These are phyloP conservation scores for Fagopyrum esculentum DNA, from an alignment of 148 eudicot genomes.

Conservation along the genomic window DNA sequence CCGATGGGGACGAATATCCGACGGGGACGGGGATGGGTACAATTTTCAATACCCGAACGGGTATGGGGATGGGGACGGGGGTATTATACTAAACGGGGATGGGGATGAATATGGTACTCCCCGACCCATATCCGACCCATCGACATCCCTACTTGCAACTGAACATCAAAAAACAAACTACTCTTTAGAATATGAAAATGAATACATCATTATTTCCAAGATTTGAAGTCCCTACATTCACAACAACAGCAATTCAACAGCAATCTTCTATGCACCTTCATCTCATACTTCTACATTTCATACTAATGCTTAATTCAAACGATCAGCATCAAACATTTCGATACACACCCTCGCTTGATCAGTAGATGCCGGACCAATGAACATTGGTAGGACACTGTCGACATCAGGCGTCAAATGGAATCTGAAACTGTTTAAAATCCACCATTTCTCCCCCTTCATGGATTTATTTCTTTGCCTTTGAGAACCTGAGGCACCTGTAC, in stretches of 20 bases:
- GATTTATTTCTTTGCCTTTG: slow-evolving; percentile 84
- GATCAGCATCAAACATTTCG: too few relatives aligned
- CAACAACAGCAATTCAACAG: neutral
- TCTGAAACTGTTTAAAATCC: neutral
- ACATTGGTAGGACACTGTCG: neutral
- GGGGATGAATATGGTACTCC: too few relatives aligned
- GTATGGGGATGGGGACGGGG: too few relatives aligned
- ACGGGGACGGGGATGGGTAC: too few relatives aligned
- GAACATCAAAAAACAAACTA: too few relatives aligned
- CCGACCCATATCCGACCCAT: too few relatives aligned
- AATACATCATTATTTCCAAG: neutral
- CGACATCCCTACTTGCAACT: too few relatives aligned
- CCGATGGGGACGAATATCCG: too few relatives aligned
- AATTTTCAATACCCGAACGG: too few relatives aligned
- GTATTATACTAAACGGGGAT: too few relatives aligned
- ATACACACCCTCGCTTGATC: neutral
- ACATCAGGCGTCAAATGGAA: neutral
- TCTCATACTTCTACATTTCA: neutral
- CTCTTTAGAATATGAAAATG: neutral
- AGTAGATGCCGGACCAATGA: neutral
- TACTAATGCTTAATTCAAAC: neutral
- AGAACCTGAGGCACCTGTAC: slow-evolving; percentile 91
- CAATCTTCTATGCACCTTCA: neutral
- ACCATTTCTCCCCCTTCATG: neutral
- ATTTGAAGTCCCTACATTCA: neutral